A percentile compares a stretch with the other conserved stretches of the same genome.
phyloP scores from a whole-genome alignment of 495 filamentous ascomycete species.

The Daldinia concentrica region DNA sequence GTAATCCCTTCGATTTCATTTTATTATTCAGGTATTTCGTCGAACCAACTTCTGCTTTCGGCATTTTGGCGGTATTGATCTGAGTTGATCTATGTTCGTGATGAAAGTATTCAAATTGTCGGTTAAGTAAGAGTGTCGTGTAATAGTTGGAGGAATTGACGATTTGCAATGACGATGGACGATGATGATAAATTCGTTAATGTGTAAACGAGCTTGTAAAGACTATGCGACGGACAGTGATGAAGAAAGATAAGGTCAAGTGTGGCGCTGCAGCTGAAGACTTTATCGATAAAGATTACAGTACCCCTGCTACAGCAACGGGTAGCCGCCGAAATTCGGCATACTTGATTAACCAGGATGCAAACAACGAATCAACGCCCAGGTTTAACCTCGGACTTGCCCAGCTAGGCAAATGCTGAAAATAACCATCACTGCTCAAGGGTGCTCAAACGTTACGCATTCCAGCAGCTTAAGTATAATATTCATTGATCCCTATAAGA shows the following conservation, averaged over 20 bases:
- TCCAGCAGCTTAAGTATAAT: too few species aligned
- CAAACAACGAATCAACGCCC: slow-evolving; percentile 17
- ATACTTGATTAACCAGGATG: neutral
- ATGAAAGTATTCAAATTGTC: neutral
- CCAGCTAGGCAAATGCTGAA: slow-evolving; percentile 14
- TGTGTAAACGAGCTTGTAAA: too few species aligned
- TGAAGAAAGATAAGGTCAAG: neutral
- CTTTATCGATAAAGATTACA: slow-evolving; percentile 1
- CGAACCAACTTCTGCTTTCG: slow-evolving; percentile 87
- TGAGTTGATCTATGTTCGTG: neutral
- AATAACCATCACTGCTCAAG: neutral
- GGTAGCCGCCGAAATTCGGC: neutral
- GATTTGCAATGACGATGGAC: slow-evolving; percentile 14
- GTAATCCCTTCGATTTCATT: slow-evolving; percentile 88
- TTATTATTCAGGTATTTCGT: slow-evolving; percentile 89
- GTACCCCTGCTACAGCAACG: neutral
- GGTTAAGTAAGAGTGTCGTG: neutral
- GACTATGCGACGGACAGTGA: neutral
- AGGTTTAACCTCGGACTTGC: slow-evolving; percentile 8
- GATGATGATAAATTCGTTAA: neutral
- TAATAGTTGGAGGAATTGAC: neutral
- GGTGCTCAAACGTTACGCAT: too few species aligned
- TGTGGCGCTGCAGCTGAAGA: slow-evolving; percentile 17
- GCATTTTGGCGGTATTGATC: slow-evolving; percentile 69
- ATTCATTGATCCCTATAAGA: too few species aligned